These are phyloP conservation scores for Hymenoscyphus albidus DNA, from an alignment of 2,329 filamentous ascomycete species.

Conservation along the genomic window DNA sequence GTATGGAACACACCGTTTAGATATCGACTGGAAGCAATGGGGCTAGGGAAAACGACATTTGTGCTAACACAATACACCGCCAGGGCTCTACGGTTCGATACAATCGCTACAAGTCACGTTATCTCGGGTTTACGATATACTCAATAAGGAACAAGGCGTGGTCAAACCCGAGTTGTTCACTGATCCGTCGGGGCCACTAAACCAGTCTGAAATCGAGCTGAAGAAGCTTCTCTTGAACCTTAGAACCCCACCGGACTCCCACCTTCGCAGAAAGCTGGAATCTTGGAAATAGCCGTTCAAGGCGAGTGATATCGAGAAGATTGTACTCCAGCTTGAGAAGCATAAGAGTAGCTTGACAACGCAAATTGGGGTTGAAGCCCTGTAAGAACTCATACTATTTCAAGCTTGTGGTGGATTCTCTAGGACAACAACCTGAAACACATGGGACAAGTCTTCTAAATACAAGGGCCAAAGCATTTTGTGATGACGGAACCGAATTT, in stretches of 20 bases:
- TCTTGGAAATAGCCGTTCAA: background rate
- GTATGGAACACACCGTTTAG: too few species aligned
- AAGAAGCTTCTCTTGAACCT: background rate
- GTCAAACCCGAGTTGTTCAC: background rate
- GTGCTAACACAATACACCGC: too few species aligned
- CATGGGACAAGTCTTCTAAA: too few species aligned
- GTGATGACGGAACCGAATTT: too few species aligned
- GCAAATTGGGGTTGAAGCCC: background rate
- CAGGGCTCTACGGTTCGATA: background rate
- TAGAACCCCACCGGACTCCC: background rate
- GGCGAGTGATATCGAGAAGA: background rate
- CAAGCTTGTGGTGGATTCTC: too few species aligned
- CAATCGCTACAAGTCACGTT: background rate
- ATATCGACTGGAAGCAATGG: too few species aligned
- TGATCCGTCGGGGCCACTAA: background rate
- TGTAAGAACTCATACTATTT: background rate
- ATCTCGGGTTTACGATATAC: background rate
- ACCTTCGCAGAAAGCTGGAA: background rate
- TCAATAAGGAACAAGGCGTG: background rate
- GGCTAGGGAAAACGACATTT: too few species aligned
- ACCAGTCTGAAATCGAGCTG: background rate
- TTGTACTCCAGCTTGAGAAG: background rate
- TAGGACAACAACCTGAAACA: too few species aligned
- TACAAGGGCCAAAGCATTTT: too few species aligned
- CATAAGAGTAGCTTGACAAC: background rate